Percentiles rank a stretch among this genome's conserved stretches.
phyloP scores from a whole-genome alignment of 257 asterid species.

The Linaria vulgaris region DNA sequence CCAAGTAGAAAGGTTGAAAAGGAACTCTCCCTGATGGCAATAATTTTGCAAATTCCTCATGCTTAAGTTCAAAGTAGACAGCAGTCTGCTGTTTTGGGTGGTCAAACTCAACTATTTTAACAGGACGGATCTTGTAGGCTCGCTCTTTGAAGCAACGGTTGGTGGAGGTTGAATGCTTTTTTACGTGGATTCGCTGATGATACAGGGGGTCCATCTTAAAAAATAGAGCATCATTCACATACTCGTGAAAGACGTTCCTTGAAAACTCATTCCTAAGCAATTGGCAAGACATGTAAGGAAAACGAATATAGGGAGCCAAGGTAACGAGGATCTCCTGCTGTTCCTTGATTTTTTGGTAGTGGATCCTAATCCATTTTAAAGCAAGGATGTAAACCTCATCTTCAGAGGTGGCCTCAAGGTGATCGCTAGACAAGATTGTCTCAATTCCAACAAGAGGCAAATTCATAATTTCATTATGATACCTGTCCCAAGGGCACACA shows the following conservation, averaged over 20 bases:
- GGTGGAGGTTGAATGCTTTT: slow-evolving; percentile 39
- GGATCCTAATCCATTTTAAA: slow-evolving; percentile 70
- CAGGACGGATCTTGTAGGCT: slow-evolving; percentile 76
- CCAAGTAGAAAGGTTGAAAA: slow-evolving; percentile 83
- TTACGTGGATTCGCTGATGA: slow-evolving; percentile 55
- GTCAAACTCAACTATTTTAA: slow-evolving; percentile 68
- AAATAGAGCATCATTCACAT: slow-evolving; percentile 75
- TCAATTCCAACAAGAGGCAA: slow-evolving; percentile 79
- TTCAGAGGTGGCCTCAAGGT: slow-evolving; percentile 77
- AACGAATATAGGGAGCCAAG: slow-evolving; percentile 63
- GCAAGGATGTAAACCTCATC: slow-evolving; percentile 75
- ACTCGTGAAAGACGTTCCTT: slow-evolving; percentile 64
- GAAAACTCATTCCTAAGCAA: slow-evolving; percentile 68
- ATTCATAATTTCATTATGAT: slow-evolving; percentile 61
- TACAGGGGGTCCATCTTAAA: slow-evolving; percentile 74
- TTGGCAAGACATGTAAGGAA: slow-evolving; percentile 81
- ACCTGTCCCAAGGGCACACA: slow-evolving; percentile 49
- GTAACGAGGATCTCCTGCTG: slow-evolving; percentile 56
- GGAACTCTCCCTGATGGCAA: slow-evolving; percentile 63
- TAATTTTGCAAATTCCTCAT: slow-evolving; percentile 64
- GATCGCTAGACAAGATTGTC: slow-evolving; percentile 69
- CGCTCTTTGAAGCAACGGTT: slow-evolving; percentile 61
- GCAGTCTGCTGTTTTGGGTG: slow-evolving; percentile 63
- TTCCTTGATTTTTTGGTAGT: slow-evolving; percentile 62
- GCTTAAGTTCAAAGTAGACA: slow-evolving; percentile 70